Evolutionary conservation across 1,139 yeast genomes (phyloP), one percentile per base, ranked within the genome.

Genomic region (Arxiozyma slooffiae): DNA sequence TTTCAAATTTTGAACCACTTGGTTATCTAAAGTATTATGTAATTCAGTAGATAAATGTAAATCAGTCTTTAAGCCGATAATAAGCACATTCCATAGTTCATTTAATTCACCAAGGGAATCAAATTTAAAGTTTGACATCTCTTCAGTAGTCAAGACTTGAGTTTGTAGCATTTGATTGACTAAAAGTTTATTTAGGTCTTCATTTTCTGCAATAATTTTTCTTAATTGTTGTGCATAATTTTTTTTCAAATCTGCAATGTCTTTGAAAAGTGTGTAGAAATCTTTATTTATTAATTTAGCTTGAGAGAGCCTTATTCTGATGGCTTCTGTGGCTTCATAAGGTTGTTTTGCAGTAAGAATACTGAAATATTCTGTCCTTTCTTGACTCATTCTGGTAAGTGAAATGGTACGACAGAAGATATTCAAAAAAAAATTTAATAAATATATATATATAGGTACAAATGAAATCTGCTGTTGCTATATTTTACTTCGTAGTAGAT

Each of bases 251-350:
- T 75, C 67, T 44, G 79, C 71, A 58, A 81, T 77, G 39, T 73
- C 75, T 45, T 77, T 76, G 60, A 81, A 78, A 74, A 84, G 78
- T 24, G 69, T 68, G 41, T 81, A 76, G 58, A 82, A 71, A 53
- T 77, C 74, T 53, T 71, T 71, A 54, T 76, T 76, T 41, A 76
- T 65, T 38, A 71, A 59, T 54, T 74, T 75, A 36, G 76, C 72
- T 57, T 76, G 78, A 30, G 73, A 66, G 38, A 73, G 67, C 56
- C 80, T 69, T 46, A 76, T 67, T 49, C 75, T 66, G 17, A 76
- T 67, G 16, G 74, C 68, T 59, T 75, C 79, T 52, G 78, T 71
- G 16, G 79, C 74, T 53, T 76, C 80, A 38, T 68, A 63, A 21
- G 80, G 80, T 24, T 68, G 62, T 57, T 75, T 76, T 9, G 70